Base-by-base conservation (phyloP, 2,329 filamentous ascomycete genomes). In the Sarocladium strictum region DNA sequence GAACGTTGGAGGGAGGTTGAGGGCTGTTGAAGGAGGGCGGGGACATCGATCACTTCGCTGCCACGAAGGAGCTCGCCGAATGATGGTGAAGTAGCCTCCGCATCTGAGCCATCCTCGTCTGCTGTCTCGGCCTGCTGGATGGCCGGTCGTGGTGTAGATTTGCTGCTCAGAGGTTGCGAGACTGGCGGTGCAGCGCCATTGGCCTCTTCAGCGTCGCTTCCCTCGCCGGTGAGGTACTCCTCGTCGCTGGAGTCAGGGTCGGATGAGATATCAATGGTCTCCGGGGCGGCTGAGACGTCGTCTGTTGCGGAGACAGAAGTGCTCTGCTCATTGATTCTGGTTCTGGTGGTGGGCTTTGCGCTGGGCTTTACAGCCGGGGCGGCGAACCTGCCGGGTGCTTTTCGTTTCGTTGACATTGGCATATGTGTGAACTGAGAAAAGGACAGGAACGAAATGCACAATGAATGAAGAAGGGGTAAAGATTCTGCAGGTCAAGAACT, bases 1-100 rank as follows among this genome's bases (percentile, higher is more conserved):
- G 74, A 58, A 14, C 69, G 63, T 37, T 69, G 59, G 45, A 59
- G 63, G 56, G 58, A 61, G 32, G 64, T 56, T 19, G 62, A 58
- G 24, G 64, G 62, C 58, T 71, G 70, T 68, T 79, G 71, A 63
- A 82, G 76, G 64, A 85, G 74, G 47, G 83, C 77, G 41, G 84
- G 72, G 6, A 96, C 89, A 61, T 96, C 89, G 63, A 96, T 86
- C 51, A 86, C 81, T 59, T 88, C 85, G 56, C 47, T 51, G 55
- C 85, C 83, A 61, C 85, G 86, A 40, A 96, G 77, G 45, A 95
- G 82, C 66, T 97, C 93, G 62, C 91, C 93, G 67, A 97, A 96
- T 0, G 90, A 89, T 2, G 90, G 88, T 27, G 72, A 75, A 17
- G 74, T 70, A 5, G 71, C 72, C 38, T 66, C 66, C 21, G 65